Percentiles rank a stretch among this genome's conserved stretches.
Evolutionary conservation across 495 filamentous ascomycete species (phyloP).

Genomic region (Hypoxylon fuscum): DNA sequence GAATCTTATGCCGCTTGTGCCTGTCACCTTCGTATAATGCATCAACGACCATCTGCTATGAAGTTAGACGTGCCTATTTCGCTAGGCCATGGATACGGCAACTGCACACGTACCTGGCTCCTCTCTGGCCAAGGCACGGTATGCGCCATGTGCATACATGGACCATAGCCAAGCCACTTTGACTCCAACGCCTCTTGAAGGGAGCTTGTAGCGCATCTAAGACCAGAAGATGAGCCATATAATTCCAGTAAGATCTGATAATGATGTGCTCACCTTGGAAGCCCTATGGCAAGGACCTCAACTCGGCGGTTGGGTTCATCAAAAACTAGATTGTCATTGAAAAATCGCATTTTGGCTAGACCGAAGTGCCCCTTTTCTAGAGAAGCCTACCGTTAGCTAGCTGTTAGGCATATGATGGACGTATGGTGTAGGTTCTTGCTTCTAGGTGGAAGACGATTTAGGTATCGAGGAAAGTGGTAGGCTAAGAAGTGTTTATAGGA

Average conservation of each 20-base stretch:
- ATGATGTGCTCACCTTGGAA: neutral
- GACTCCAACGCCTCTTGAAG: slow-evolving; percentile 39
- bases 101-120: neutral
- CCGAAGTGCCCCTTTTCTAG: too few species aligned
- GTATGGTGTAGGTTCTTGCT: too few species aligned
- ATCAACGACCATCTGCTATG: slow-evolving; percentile 14
- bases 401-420: too few species aligned
- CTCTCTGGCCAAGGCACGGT: slow-evolving; percentile 4
- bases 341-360: neutral
- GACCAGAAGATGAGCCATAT: neutral
- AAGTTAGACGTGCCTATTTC: too few species aligned
- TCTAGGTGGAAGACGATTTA: too few species aligned
- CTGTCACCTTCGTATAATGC: slow-evolving; percentile 33
- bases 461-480: too few species aligned
- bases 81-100: too few species aligned
- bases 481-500: too few species aligned
- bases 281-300: neutral
- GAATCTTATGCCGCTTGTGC: slow-evolving; percentile 37
- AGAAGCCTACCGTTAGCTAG: too few species aligned
- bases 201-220: slow-evolving; percentile 44
- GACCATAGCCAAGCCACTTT: slow-evolving; percentile 14
- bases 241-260: neutral
- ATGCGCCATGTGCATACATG: slow-evolving; percentile 40
- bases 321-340: neutral
- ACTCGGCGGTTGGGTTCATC: neutral